These are phyloP conservation scores for Cladosporium sp. DNA, from an alignment of 2,329 filamentous ascomycete genomes.

Conservation along the genomic window DNA sequence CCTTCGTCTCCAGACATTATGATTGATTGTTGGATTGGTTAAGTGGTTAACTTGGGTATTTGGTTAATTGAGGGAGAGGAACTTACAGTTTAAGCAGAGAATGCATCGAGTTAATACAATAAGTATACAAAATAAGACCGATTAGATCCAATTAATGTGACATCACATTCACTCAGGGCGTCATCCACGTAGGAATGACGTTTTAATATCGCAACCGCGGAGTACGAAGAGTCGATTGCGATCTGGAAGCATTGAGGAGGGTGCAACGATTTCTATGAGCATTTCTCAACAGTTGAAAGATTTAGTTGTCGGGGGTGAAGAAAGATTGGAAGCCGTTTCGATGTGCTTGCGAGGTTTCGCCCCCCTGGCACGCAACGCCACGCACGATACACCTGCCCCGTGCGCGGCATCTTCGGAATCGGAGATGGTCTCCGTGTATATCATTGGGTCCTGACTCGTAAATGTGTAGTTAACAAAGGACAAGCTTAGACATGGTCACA, in stretches of 20 bases:
- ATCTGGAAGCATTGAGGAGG: background rate
- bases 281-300: background rate
- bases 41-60: background rate
- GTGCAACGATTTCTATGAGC: background rate
- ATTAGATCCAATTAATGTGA: background rate
- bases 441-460: background rate
- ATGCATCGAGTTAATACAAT: background rate
- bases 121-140: background rate
- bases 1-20: constrained; percentile 7
- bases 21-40: background rate
- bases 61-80: background rate
- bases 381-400: background rate
- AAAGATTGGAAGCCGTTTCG: background rate
- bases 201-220: background rate
- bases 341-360: background rate
- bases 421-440: background rate
- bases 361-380: background rate
- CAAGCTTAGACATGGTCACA: background rate
- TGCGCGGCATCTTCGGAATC: background rate
- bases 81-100: background rate
- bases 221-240: background rate
- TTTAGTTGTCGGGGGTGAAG: background rate
- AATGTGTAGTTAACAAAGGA: background rate
- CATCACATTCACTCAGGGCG: background rate
- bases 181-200: background rate